Base-by-base conservation (phyloP, 345 rosid genomes). In the Psidium friedrichsthalianum region DNA sequence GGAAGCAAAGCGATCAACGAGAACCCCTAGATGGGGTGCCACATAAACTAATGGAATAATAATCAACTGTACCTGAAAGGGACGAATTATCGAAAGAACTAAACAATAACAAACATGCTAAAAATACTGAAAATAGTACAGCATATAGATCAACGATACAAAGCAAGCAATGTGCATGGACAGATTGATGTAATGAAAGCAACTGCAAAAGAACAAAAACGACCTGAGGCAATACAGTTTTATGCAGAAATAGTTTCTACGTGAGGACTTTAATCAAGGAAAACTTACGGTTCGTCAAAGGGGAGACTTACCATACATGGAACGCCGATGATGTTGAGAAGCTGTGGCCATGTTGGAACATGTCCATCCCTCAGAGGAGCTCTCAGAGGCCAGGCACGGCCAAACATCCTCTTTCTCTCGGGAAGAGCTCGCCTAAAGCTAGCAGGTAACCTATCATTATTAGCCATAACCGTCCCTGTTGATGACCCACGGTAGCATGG, bases 401-500 rank as follows among this genome's bases (percentile, higher is more conserved):
- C 92, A 52, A 86, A 90, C 49, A 90, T 87, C 82, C 91, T 85
- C 80, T 51, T 88, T 27, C 92, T 87, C 82, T 89, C 91, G 7
- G 84, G 86, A 25, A 88, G 89, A 82, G 89, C 74, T 54, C 55
- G n/a, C 58, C n/a, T 52, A 86, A 91, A 91, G 69, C 91, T 91
- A 2, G 22, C 8, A 32, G 90, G 88, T 36, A 83, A 32, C 89
- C 92, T 91, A 32, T 84, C 87, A 44, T 83, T 56, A 27, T 49
- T 87, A 64, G 83, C 86, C 74, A 86, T 80, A 54, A 36, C 84
- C 82, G 87, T 87, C 88, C 44, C 56, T 32, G 82, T n/a, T 14
- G 82, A 64, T 18, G 87, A 51, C 24, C 82, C 91, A 58, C 94
- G 92, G 86, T 91, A 94, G 89, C 98, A 95, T 9, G 98, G 98